These are phyloP conservation scores for Hyphopichia burtonii DNA, from an alignment of 1,139 yeast genomes.

Conservation along the genomic window DNA sequence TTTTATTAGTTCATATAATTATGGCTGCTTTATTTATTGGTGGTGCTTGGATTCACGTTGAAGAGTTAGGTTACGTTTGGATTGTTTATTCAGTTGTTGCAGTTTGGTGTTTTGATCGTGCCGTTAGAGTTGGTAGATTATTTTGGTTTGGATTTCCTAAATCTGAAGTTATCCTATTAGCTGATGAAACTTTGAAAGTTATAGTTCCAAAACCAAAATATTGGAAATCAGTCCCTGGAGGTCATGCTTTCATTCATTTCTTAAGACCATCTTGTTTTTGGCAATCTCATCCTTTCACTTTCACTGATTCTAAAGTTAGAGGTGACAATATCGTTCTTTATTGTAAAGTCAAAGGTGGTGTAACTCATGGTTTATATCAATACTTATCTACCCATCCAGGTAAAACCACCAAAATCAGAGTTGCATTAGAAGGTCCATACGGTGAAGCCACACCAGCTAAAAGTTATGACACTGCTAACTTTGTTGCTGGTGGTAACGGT, in stretches of 20 bases:
- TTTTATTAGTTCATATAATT: constrained; percentile 38
- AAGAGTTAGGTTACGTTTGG: constrained; percentile 37
- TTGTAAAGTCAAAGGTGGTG: constrained; percentile 39
- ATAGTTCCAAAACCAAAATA: constrained; percentile 37
- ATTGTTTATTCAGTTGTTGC: constrained; percentile 40
- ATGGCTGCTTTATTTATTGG: constrained; percentile 41
- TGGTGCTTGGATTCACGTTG: constrained; percentile 45
- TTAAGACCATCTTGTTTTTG: constrained; percentile 34
- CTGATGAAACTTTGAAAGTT: constrained; percentile 41
- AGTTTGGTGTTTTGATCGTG: constrained; percentile 46
- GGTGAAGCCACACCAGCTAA: constrained; percentile 33
- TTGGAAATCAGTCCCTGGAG: constrained; percentile 48
- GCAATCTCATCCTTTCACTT: constrained; percentile 48
- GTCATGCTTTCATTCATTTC: constrained; percentile 52
- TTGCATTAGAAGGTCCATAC: constrained; percentile 44
- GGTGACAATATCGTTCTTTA: constrained; percentile 25
- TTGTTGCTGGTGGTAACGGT: constrained; percentile 44
- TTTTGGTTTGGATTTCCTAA: constrained; percentile 37
- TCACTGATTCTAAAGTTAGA: constrained; percentile 22
- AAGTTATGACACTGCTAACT: constrained; percentile 30
- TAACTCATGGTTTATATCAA: constrained; percentile 30
- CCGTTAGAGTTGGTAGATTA: constrained; percentile 34
- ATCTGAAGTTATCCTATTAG: constrained; percentile 31
- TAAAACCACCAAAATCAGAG: constrained; percentile 24
- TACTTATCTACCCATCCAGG: constrained; percentile 28